Base-by-base conservation (phyloP, 1,284 basidiomycete genomes). In the Boletus smithii region DNA sequence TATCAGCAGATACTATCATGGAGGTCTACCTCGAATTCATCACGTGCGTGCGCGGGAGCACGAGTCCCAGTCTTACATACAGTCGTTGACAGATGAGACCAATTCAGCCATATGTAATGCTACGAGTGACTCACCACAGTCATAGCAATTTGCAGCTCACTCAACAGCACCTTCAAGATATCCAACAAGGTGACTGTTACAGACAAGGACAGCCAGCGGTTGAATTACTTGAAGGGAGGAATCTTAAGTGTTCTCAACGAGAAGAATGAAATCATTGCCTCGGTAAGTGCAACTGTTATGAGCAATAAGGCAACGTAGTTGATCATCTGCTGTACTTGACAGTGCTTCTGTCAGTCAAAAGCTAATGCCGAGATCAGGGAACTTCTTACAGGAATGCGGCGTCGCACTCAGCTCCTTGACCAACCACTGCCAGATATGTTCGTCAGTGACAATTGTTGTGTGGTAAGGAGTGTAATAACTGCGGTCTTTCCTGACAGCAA, bases 201-300 rank as follows among this genome's bases (percentile, higher is more conserved):
- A 1, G 14, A 49, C 32, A 38, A 32, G 22, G 20, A 37, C 4
- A 0, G 27, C 9, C 18, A 46, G 13, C 11, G 22, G 20, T 29
- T 18, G 3, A 42, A 41, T 8, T 27, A 46, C 9, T 22, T 46
- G 18, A 49, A 41, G 16, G 48, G 37, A 4, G 20, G 43, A 2
- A 16, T 49, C n/a, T 16, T 46, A n/a, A 45, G 42, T 5, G 7
- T 49, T 3, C 5, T 49, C 14, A 49, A 49, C 11, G 48, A 49
- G 10, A 6, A 24, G 13, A 50, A 50, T 3, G 9, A 50, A 18
- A 42, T 50, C 1, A 32, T 50, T 13, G 5, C 36, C 14, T 50
- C 44, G 38, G 22, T 33, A 7, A 16, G 22, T 31, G 8, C 29
- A 11, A n/a, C 13, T 8, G 11, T 18, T 13, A 31, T n/a, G 1